These are phyloP conservation scores for Penicillium sp. DNA, from an alignment of 2,329 filamentous ascomycete genomes.

Conservation along the genomic window DNA sequence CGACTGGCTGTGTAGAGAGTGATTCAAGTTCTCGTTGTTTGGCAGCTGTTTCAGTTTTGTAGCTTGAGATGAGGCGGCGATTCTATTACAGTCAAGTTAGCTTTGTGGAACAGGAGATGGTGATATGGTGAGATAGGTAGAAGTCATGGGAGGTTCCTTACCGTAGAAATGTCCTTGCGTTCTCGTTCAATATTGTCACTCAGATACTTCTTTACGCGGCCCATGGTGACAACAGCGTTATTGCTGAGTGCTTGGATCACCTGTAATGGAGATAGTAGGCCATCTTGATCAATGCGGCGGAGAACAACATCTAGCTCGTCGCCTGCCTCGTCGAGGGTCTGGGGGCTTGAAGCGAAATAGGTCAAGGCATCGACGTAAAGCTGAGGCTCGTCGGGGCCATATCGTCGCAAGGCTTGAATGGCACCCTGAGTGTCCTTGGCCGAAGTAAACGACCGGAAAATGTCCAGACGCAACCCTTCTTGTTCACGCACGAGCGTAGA, in stretches of 20 bases:
- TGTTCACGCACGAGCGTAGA: conserved; percentile 93
- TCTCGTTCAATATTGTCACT: conserved; percentile 86
- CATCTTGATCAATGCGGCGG: conserved; percentile 82
- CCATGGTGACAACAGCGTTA: conserved; percentile 89
- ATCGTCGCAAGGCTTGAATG: conserved; percentile 85
- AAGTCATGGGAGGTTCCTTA: conserved; percentile 22
- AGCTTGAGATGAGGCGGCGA: conserved; percentile 76
- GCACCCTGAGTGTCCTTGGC: conserved; percentile 89
- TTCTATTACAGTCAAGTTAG: conserved; percentile 54
- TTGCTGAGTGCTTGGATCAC: conserved; percentile 87
- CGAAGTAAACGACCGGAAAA: conserved; percentile 92
- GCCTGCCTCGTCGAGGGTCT: conserved; percentile 81
- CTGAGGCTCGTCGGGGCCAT: conserved; percentile 85
- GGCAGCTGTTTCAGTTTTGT: conserved; percentile 77
- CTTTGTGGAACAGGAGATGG: neutral
- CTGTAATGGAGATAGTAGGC: conserved; percentile 91
- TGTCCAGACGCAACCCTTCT: conserved; percentile 86
- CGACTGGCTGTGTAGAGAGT: conserved; percentile 74
- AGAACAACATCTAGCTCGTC: conserved; percentile 80
- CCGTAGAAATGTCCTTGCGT: conserved; percentile 75
- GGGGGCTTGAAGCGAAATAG: conserved; percentile 85
- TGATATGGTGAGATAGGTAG: neutral
- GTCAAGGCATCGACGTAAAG: conserved; percentile 89
- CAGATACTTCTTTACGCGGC: conserved; percentile 92
- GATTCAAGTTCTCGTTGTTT: conserved; percentile 78